Evolutionary conservation across 331 rosid genomes (phyloP).

Genomic region (Arachis monticola): DNA sequence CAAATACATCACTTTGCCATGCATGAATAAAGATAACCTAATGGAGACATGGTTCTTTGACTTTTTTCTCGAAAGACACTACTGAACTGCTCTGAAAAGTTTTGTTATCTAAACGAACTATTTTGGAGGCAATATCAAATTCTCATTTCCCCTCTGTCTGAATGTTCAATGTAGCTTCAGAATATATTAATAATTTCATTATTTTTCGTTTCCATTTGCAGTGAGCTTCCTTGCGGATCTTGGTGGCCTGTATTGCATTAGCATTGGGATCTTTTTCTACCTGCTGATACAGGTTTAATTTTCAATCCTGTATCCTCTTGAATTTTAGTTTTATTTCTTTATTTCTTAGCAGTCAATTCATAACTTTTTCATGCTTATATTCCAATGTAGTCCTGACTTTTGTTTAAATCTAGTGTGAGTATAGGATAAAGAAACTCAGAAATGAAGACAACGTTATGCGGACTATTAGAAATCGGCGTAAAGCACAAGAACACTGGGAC

Average conservation of each 20-base stretch:
- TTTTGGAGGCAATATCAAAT: conserved; percentile 12
- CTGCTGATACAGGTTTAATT: conserved; percentile 77
- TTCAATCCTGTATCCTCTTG: conserved; percentile 19
- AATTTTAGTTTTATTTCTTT: background rate
- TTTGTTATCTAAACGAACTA: conserved; percentile 15
- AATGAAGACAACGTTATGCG: conserved; percentile 76
- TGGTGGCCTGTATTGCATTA: conserved; percentile 95
- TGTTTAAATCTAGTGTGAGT: conserved; percentile 67
- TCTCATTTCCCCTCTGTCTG: background rate
- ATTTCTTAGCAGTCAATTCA: background rate
- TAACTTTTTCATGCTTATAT: conserved; percentile 22
- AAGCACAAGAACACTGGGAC: conserved; percentile 87
- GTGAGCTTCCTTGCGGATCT: conserved; percentile 98
- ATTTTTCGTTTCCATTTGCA: conserved; percentile 50
- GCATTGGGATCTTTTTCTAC: conserved; percentile 84
- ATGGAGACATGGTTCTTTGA: conserved; percentile 25
- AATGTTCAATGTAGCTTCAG: conserved; percentile 24
- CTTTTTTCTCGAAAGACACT: background rate
- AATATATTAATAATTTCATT: conserved; percentile 24
- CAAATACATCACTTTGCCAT: background rate
- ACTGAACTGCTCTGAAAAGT: conserved; percentile 12
- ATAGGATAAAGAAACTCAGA: conserved; percentile 80
- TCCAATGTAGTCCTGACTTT: conserved; percentile 31
- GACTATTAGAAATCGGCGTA: conserved; percentile 70
- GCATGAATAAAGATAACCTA: conserved; percentile 2